Base-by-base conservation (phyloP, 176 grass and related monocot species). In the Oryza glumipatula region DNA sequence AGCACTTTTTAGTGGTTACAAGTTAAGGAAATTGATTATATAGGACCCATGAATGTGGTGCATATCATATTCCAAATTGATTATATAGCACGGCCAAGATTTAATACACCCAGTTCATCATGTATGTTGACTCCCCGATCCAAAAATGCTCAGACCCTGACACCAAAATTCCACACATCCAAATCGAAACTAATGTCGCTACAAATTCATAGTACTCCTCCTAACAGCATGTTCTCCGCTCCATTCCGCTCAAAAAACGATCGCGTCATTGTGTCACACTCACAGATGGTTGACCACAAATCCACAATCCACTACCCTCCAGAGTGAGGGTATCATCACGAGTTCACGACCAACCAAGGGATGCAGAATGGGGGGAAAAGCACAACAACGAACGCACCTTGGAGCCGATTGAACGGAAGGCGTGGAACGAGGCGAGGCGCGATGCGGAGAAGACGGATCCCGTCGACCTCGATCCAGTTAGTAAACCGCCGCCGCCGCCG, bases 351-450 rank as follows among this genome's bases (percentile, higher is more conserved):
- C 16, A 68, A 41, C 47, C 7, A 56, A 49, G 11, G 9, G 11
- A 6, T 6, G 33, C 24, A 28, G 38, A 11, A 5, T 1, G 4
- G 7, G 83, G 23, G 35, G 22, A 12, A 44, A 54, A 67, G 69
- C 54, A 3, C 54, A 58, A 2, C 54, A 0, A 88, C 21, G 65
- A 23, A 21, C 58, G 36, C 76, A 88, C 85, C 89, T 88, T 85
- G 43, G 67, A 35, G 6, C 21, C 46, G 56, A 77, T 16, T 17
- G 73, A 85, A 58, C 90, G 90, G 80, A 95, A 94, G 66, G 83
- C 85, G 65, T 88, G 74, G 74, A 93, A 92, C 17, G 46, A 68
- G 72, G 46, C 45, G n/a, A 78, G 35, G 5, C 82, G 71, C 9
- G 67, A 68, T 5, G 84, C 60, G 21, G 74, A 3, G 24, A 56